These are phyloP conservation scores for Mucor lusitanicus DNA, from an alignment of 371 early-diverging fungal species.

Conservation along the genomic window DNA sequence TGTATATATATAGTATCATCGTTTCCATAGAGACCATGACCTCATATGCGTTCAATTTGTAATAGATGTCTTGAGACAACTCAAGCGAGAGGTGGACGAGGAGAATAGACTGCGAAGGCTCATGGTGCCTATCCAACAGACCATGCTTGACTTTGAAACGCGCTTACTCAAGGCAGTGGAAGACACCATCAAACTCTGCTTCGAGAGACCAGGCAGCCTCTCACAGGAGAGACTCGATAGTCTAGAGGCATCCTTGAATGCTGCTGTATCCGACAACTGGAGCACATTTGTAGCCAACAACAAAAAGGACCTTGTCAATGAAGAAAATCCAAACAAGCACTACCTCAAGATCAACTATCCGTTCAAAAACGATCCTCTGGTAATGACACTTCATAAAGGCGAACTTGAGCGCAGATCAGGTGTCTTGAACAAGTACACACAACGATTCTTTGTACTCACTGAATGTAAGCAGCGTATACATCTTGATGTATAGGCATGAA, in stretches of 20 bases:
- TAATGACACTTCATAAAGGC: conserved; percentile 41
- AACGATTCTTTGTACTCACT: conserved; percentile 36
- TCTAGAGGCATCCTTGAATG: conserved; percentile 17
- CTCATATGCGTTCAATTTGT: background rate
- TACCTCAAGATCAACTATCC: conserved; percentile 43
- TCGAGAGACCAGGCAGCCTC: conserved; percentile 15
- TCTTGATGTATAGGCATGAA: background rate
- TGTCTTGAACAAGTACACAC: conserved; percentile 35
- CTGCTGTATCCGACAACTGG: conserved; percentile 19
- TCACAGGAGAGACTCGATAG: conserved; percentile 11
- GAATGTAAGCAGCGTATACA: conserved; percentile 23
- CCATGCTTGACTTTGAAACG: conserved; percentile 27
- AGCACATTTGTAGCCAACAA: conserved; percentile 32
- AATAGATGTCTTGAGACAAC: conserved; percentile 39
- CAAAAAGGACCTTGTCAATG: conserved; percentile 34
- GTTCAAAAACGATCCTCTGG: conserved; percentile 38
- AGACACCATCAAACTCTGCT: conserved; percentile 24
- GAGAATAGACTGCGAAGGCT: conserved; percentile 37
- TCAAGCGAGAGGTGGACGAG: conserved; percentile 43
- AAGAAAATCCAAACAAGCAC: conserved; percentile 29
- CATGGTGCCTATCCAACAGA: conserved; percentile 39
- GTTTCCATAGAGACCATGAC: background rate
- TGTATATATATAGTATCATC: background rate
- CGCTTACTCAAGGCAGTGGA: conserved; percentile 20
- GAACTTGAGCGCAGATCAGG: conserved; percentile 34